Conservation (phyloP, 805 yeast genomes). For the Clavispora santaluciae region DNA sequence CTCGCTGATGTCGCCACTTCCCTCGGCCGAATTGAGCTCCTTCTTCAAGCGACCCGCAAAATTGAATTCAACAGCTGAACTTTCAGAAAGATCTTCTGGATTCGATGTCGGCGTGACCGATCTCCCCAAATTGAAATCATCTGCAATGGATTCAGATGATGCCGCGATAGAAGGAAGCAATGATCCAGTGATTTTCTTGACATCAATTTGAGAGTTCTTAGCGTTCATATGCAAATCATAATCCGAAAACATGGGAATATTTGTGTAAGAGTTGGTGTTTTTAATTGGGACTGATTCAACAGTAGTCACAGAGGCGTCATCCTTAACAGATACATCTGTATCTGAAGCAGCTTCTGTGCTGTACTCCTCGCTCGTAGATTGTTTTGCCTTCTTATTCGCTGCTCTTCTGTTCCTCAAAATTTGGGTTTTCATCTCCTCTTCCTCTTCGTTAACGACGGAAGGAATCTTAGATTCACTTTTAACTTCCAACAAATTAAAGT, state of each 20-base stretch:
- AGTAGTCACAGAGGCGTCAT: constrained; percentile 33
- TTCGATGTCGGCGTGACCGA: constrained; percentile 5
- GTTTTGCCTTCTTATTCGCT: constrained; percentile 21
- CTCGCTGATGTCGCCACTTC: constrained; percentile 20
- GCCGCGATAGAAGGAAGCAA: constrained; percentile 19
- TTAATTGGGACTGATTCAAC: constrained; percentile 61
- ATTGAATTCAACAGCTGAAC: background rate
- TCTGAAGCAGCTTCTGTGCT: constrained; percentile 6
- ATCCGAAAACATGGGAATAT: constrained; percentile 60
- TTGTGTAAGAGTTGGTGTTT: constrained; percentile 57
- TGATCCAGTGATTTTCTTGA: constrained; percentile 9
- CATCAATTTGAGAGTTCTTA: constrained; percentile 13
- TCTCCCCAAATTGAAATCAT: constrained; percentile 23
- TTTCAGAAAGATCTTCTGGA: background rate
- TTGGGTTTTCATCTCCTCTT: constrained; percentile 47
- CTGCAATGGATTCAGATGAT: constrained; percentile 29
- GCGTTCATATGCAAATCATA: constrained; percentile 35
- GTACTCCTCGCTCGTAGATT: constrained; percentile 8
- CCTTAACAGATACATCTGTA: constrained; percentile 17
- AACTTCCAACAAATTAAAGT: constrained; percentile 57
- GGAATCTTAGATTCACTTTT: constrained; percentile 33
- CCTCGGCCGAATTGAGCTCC: background rate
- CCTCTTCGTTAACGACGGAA: constrained; percentile 41
- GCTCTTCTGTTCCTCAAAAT: constrained; percentile 42
- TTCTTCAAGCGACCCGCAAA: background rate